Conservation (phyloP, 805 yeast species). For the Yarrowia bubula region DNA sequence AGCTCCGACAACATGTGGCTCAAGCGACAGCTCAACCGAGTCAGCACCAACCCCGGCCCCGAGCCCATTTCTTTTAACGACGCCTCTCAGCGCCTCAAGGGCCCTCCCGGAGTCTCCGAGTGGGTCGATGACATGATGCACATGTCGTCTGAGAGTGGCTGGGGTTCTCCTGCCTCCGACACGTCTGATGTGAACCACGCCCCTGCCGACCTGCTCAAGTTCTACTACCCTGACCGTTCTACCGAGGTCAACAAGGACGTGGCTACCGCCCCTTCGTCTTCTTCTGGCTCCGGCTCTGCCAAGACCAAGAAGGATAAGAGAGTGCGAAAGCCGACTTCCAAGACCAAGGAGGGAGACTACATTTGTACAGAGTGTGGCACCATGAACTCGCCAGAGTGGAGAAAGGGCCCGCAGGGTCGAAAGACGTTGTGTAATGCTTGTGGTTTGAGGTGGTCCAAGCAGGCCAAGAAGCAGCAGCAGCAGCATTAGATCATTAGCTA, state of each 20-base stretch:
- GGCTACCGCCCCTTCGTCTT: background rate
- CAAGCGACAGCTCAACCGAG: constrained; percentile 12
- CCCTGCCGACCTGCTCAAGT: background rate
- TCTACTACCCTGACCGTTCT: constrained; percentile 9
- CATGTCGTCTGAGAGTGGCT: constrained; percentile 7
- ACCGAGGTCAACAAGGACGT: background rate
- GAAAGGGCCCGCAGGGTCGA: constrained; percentile 82
- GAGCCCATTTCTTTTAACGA: background rate
- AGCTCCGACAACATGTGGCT: constrained; percentile 20
- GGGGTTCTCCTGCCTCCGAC: constrained; percentile 18
- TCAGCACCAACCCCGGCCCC: background rate
- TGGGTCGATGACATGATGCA: constrained; percentile 22
- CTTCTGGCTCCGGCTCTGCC: background rate
- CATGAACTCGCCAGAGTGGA: constrained; percentile 85
- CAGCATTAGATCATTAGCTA: background rate
- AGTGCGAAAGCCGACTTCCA: constrained; percentile 12
- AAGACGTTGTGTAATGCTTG: constrained; percentile 89
- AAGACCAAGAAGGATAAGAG: constrained; percentile 1
- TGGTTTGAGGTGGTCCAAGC: constrained; percentile 58
- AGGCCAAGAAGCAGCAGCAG: constrained; percentile 30
- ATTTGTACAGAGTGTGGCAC: constrained; percentile 70
- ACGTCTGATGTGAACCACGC: background rate
- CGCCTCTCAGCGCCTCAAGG: constrained; percentile 15
- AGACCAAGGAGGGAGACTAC: constrained; percentile 29
- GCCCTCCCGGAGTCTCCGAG: constrained; percentile 10